Base-by-base conservation (phyloP, 176 grass and related monocot species). In the Rhynchospora breviuscula region DNA sequence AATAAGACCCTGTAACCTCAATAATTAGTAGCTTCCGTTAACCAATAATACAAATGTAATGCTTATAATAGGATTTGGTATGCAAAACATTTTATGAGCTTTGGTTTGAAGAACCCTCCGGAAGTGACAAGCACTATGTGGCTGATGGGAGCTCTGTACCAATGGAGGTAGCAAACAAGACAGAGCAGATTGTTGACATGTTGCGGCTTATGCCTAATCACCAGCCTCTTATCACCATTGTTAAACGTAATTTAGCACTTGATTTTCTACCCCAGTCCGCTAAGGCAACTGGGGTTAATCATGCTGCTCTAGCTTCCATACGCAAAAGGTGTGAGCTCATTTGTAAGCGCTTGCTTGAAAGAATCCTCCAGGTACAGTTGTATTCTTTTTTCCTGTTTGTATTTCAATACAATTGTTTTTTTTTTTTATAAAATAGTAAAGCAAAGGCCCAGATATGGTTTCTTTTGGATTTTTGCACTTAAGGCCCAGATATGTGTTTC, bases 151-250 rank as follows among this genome's bases (percentile, higher is more conserved):
- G 93, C 78, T 99, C 91, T 91, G 96, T 99, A 86, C 96, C 96
- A 57, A 89, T 93, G 88, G 96, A 99, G 82, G 89, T 99, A 45
- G 96, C 91, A 72, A 92, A 88, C 73, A 99, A 99, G 86, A 95
- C 96, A 25, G 96, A 99, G 85, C 96, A 99, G 86, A 99, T 99
- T 89, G 96, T 99, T 76, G 89, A 99, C 78, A 99, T 99, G 96
- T 73, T 99, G 85, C 93, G 93, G 84, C 90, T 93, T 73, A 99
- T 99, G 93, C 82, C 91, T 65, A 99, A 95, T 84, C 93, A 91
- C 87, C 93, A 92, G 84, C 96, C 89, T 77, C 85, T 99, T 85
- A 89, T 99, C 84, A 99, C 93, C 67, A 87, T 99, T 61, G 68
- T 99, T 87, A 95, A 93, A 66, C 88, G 93, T 15, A 99, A 90